Evolutionary conservation across 345 rosid species (phyloP), one percentile per base, ranked within the genome.

Genomic region (Bruguiera parviflora): DNA sequence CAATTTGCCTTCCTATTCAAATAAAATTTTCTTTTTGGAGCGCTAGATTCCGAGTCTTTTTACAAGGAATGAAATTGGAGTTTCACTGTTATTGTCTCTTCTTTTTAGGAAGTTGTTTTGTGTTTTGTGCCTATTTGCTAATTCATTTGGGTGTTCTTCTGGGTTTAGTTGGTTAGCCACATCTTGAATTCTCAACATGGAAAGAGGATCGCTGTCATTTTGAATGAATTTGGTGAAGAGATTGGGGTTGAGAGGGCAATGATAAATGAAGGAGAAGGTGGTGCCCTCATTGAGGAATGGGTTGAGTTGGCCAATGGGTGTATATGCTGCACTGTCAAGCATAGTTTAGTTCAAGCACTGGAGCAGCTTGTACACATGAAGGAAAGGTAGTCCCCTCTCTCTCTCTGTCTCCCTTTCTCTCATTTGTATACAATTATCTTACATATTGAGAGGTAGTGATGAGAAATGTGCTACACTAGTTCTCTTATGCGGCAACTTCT

Each of bases 151-250:
- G 16, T 57, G 11, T 46, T 35, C 24, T 59, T 21, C 65, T 19
- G 28, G 46, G 10, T 66, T 18, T 51, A 93, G 97, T 96, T 91
- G 49, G 99, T 91, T 72, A 95, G 85, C 65, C 79, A 85, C 75
- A 80, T 91, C 51, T 70, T 95, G 80, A 91, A 82, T 74, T 83
- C 86, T 25, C 88, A 92, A 62, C 99, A 92, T 55, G 97, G 93
- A 72, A 95, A 89, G 90, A 85, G 81, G 72, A 89, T 94, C 19
- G 97, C 96, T 15, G 97, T 91, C 74, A 91, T 94, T 24, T 73
- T 94, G 88, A 94, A 94, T 63, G 98, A 94, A 86, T 94, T 91
- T 72, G 96, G 97, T 22, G 97, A 94, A 80, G 98, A 88, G 84
- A 87, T 94, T 64, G 97, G 96, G 71, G 96, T 95, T 2, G 97